Base-by-base conservation (phyloP, 805 yeast species). In the Schwanniomyces pseudopolymorphus region DNA sequence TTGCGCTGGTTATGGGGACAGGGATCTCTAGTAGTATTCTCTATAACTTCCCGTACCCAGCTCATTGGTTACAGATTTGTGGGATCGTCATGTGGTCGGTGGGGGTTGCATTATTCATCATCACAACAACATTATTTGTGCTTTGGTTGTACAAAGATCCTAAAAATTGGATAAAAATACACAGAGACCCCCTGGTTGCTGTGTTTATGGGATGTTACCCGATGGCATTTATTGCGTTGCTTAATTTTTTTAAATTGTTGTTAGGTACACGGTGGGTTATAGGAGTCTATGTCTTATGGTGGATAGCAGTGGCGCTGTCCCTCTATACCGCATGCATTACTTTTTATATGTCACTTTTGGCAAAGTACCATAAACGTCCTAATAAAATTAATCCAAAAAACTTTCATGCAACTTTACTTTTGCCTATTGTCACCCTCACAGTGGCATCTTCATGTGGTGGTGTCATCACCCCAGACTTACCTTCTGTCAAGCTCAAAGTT, bases 1-100 rank as follows among this genome's bases (percentile, higher is more conserved):
- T 84, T 65, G 84, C 86, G 21, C 72, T 81, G 41, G 78, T 83
- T n/a, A 90, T 90, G 96, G 96, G 96, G 1, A 78, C 85, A 3
- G 96, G 96, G 1, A 87, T 89, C 33, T 69, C 88, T 1, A 70
- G 87, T 3, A 61, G 78, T 33, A 67, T 88, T 3, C 69, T 90
- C 31, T 77, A 80, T 61, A 61, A 70, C 27, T 89, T 85, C 60
- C 89, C 96, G 0, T 86, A 80, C 57, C 75, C 73, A 2, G 77
- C 83, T 0, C 61, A 67, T 9, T 84, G 90, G 89, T 67, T 85
- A 28, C 56, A 67, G 38, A 60, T 75, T 2, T 69, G 83, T 44
- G 85, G 89, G 2, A 68, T 79, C 24, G 73, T 87, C 4, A 76
- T 82, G 74, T 89, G 83, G 71, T 84, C 77, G 8, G 57, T 84